phyloP scores from a whole-genome alignment of 768 basidiomycete species.

The Suillus weaverae region DNA sequence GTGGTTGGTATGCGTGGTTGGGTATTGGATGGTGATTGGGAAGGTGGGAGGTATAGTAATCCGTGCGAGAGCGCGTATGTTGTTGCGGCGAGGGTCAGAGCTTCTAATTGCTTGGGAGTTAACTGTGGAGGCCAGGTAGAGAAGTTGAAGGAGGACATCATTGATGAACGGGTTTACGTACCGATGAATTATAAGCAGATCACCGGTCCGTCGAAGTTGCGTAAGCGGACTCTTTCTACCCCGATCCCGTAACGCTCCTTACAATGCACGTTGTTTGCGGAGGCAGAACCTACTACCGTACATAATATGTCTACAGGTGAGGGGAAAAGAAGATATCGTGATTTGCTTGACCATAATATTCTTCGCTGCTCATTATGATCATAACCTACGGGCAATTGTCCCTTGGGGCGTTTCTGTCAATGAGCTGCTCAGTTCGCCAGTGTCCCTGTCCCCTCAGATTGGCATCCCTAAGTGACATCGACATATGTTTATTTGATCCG shows the following conservation, averaged over 20 bases:
- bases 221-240: neutral
- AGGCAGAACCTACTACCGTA: no score
- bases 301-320: no score
- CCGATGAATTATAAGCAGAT: neutral
- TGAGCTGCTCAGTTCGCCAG: neutral
- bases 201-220: neutral
- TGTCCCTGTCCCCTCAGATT: neutral
- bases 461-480: neutral
- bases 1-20: slow-evolving; percentile 57
- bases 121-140: slow-evolving; percentile 76
- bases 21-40: slow-evolving; percentile 26
- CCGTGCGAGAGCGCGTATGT: slow-evolving; percentile 86
- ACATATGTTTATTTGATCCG: neutral
- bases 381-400: no score
- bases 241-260: no score
- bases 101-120: slow-evolving; percentile 53
- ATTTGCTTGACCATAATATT: no score
- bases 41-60: slow-evolving; percentile 74
- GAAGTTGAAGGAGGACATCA: slow-evolving; percentile 43
- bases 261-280: no score
- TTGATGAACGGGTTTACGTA: neutral
- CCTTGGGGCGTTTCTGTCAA: neutral
- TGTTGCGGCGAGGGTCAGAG: slow-evolving; percentile 65
- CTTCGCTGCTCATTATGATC: no score
- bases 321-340: no score